A percentile compares a stretch with the other conserved stretches of the same genome.
phyloP scores from a whole-genome alignment of 345 rosid species.

The Citrus hindsii region DNA sequence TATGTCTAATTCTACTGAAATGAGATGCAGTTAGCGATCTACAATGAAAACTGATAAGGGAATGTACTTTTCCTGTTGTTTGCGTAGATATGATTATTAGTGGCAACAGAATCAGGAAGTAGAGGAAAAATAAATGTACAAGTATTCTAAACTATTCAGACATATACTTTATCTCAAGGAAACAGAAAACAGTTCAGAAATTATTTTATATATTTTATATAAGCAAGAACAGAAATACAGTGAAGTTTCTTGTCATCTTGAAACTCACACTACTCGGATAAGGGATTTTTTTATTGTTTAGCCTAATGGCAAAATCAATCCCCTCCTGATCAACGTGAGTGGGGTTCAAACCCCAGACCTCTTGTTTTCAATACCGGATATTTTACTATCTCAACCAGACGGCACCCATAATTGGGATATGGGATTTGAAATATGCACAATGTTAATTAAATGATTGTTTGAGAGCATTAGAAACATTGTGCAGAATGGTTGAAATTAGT shows the following conservation, averaged over 20 bases:
- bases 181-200: neutral
- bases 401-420: neutral
- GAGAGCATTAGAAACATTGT: neutral
- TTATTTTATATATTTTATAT: neutral
- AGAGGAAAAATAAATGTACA: neutral
- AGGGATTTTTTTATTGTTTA: neutral
- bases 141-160: neutral
- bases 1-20: neutral
- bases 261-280: neutral
- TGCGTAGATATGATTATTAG: neutral
- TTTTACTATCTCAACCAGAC: no score
- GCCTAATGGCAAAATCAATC: no score
- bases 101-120: neutral
- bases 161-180: neutral
- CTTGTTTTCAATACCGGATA: no score
- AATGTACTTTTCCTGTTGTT: neutral
- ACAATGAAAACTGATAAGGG: neutral
- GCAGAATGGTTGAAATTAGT: constrained; percentile 1
- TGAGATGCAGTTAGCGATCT: neutral
- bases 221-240: constrained; percentile 3
- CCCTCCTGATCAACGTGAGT: no score
- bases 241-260: constrained; percentile 11
- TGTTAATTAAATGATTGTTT: neutral
- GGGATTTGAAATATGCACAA: neutral
- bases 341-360: no score